phyloP scores from a whole-genome alignment of 2,329 filamentous ascomycete genomes.

The Verticillium albo-atrum region DNA sequence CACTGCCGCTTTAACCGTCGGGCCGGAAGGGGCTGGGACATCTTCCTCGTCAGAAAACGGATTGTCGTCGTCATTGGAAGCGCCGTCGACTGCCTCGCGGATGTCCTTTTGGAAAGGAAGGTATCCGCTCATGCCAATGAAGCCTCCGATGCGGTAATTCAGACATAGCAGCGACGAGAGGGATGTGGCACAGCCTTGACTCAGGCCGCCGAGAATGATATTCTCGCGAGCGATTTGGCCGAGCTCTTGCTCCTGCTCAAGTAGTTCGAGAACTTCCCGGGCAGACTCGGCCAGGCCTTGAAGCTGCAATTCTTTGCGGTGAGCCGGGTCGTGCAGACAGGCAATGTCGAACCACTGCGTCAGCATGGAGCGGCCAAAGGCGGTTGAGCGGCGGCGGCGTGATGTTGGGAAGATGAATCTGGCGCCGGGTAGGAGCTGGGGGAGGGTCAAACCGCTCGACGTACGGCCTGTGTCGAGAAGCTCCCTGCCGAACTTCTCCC shows the following conservation, averaged over 20 bases:
- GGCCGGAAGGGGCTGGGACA: conserved; percentile 1
- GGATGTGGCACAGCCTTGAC: conserved; percentile 46
- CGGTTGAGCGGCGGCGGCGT: conserved; percentile 33
- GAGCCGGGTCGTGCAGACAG: conserved; percentile 30
- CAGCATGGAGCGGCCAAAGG: conserved; percentile 35
- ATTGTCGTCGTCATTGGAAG: conserved; percentile 13
- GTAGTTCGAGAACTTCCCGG: conserved; percentile 25
- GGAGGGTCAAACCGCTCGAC: conserved; percentile 17
- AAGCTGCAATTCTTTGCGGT: conserved; percentile 36
- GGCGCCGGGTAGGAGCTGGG: conserved; percentile 29
- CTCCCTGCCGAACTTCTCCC: conserved; percentile 25
- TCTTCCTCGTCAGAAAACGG: conserved; percentile 12
- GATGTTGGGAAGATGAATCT: conserved; percentile 50
- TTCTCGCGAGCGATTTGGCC: conserved; percentile 24
- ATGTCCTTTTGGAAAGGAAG: conserved; percentile 34
- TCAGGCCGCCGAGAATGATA: conserved; percentile 46
- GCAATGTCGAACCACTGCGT: conserved; percentile 49
- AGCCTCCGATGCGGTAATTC: conserved; percentile 31
- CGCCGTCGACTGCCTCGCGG: conserved; percentile 5
- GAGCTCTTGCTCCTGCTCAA: conserved; percentile 25
- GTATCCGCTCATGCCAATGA: conserved; percentile 43
- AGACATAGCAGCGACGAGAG: conserved; percentile 36
- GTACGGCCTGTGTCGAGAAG: conserved; percentile 21
- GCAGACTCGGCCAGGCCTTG: conserved; percentile 38
- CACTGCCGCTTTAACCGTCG: conserved; percentile 18